Evolutionary conservation across 768 basidiomycete species (phyloP).

Genomic region (Omphalotus guepiniiformis): DNA sequence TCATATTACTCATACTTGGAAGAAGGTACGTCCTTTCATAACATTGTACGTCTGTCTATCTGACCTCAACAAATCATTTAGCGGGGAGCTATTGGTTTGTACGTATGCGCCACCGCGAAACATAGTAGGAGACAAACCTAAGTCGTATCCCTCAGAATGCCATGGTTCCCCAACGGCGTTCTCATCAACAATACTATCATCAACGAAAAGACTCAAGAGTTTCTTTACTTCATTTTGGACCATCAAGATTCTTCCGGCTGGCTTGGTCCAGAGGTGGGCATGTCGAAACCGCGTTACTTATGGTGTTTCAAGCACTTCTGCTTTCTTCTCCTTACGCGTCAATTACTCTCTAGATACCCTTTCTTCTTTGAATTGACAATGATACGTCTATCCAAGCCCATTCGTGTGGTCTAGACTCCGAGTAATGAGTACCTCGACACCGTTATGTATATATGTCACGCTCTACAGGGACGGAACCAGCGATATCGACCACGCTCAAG

Average conservation of each 20-base stretch:
- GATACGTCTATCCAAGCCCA: no score
- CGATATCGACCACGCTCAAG: no score
- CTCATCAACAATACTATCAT: conserved; percentile 43
- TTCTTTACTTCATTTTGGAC: conserved; percentile 45
- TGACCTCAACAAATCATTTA: conserved; percentile 12
- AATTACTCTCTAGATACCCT: conserved; percentile 35
- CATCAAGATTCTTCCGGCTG: conserved; percentile 52
- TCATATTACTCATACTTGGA: conserved; percentile 29
- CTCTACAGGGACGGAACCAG: no score
- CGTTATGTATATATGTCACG: no score
- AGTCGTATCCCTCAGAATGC: conserved; percentile 35
- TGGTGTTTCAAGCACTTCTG: conserved; percentile 32
- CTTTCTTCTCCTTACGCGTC: neutral
- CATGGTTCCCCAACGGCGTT: conserved; percentile 50
- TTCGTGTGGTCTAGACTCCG: no score
- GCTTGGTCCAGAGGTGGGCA: conserved; percentile 52
- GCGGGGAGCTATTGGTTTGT: conserved; percentile 60
- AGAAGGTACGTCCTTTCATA: conserved; percentile 23
- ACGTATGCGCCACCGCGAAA: no score
- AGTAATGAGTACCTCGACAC: no score
- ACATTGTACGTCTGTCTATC: neutral
- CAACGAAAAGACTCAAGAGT: conserved; percentile 42
- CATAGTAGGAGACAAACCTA: neutral
- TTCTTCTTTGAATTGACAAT: conserved; percentile 59
- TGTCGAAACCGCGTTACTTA: conserved; percentile 47